Evolutionary conservation across 352 stramenopile genomes (phyloP), one percentile per base, ranked within the genome.

Genomic region (Globisporangium abappressorium): DNA sequence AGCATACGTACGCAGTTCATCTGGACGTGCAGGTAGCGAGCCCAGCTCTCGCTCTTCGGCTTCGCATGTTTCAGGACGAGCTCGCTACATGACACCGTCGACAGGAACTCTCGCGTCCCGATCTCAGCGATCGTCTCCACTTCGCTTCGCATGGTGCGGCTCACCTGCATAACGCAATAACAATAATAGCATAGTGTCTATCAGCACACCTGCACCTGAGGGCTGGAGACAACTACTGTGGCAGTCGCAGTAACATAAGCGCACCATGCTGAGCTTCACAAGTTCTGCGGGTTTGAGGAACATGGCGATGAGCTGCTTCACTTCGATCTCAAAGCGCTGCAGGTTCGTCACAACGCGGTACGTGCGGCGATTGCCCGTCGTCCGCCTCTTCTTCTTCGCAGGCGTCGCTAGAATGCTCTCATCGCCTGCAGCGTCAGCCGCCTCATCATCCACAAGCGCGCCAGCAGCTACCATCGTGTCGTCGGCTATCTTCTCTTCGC

Each of bases 21-120:
- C 30, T 94, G 87, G 26, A 82, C 64, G 72, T 94, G 79, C 66
- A 91, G 77, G 63, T 87, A 91, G 26, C 71, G 77, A 28, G 82
- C 77, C 87, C 87, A 94, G 20, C 75, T 78, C 64, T 92, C 75
- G 34, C 62, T 71, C 22, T 73, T 65, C 1, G 56, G 69, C 65
- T 87, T 90, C n/a, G 71, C 63, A 15, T 77, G 69, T 36, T 82
- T 86, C 34, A 92, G 70, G 22, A 93, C 20, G 30, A 79, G 74
- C 5, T 73, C 65, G 15, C 70, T 63, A 34, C 62, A 63, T 8
- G 72, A 71, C 47, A 77, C 64, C 9, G 73, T 68, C 20, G 73
- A 63, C 3, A 91, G 46, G 33, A 93, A 88, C 38, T 72, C 65
- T 6, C 68, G 70, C 2, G 75, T 72, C 12, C 63, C 72, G 28